Evolutionary conservation across 371 early-diverging fungal genomes (phyloP).

Genomic region (Smittium culicis): DNA sequence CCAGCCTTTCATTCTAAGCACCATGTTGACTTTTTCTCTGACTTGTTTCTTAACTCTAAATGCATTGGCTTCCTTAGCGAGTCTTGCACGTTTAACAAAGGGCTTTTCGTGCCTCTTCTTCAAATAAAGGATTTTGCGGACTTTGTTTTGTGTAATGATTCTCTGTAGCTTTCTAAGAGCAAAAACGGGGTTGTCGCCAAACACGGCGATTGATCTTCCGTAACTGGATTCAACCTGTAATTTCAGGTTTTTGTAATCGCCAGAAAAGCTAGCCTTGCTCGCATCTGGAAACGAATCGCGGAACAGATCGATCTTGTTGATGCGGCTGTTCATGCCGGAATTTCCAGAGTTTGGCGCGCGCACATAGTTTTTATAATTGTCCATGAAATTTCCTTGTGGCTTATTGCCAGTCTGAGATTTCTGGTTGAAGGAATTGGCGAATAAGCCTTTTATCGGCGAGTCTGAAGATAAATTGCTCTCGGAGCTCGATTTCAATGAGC

Average conservation of each 20-base stretch:
- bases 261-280: neutral
- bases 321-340: neutral
- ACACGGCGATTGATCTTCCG: conserved; percentile 8
- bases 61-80: conserved; percentile 24
- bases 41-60: conserved; percentile 28
- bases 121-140: conserved; percentile 23
- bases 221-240: neutral
- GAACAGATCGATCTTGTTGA: neutral
- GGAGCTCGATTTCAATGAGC: neutral
- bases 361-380: neutral
- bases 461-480: neutral
- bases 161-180: conserved; percentile 18
- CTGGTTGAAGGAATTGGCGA: neutral
- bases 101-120: conserved; percentile 32
- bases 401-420: neutral
- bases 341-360: neutral
- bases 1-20: conserved; percentile 27
- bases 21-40: conserved; percentile 24
- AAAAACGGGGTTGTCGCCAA: neutral
- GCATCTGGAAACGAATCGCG: neutral
- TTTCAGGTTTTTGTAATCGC: neutral
- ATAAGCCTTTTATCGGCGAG: neutral
- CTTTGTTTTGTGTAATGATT: conserved; percentile 21
- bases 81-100: conserved; percentile 28
- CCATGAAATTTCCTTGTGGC: neutral